A percentile compares a stretch with the other conserved stretches of the same genome.
Evolutionary conservation across 179 eudicot genomes (phyloP).

Genomic region (Beta corolliflora): DNA sequence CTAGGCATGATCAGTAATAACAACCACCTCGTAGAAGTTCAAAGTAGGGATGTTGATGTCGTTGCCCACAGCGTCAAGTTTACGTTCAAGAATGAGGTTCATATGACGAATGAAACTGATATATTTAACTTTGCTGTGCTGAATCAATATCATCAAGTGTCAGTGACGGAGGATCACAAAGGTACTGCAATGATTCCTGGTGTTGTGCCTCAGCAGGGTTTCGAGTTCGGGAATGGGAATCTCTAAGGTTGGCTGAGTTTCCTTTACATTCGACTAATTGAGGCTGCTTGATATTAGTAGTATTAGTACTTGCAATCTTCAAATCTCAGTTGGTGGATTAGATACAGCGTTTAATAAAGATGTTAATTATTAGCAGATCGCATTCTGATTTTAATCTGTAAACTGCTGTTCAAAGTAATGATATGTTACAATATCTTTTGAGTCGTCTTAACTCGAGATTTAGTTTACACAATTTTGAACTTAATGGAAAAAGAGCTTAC

Average conservation of each 20-base stretch:
- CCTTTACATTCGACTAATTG: not conserved
- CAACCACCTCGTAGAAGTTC: not conserved
- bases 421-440: not conserved
- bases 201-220: not conserved
- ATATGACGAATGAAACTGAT: not conserved
- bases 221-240: not conserved
- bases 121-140: not conserved
- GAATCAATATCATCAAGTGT: not conserved
- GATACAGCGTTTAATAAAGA: not conserved
- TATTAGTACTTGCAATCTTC: not conserved
- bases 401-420: not conserved
- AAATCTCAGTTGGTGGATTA: not conserved
- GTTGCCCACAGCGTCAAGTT: slow-evolving; percentile 5
- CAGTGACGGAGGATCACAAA: not conserved
- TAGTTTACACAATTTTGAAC: too few species aligned
- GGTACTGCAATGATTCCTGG: not conserved
- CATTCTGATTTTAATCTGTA: not conserved
- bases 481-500: too few species aligned
- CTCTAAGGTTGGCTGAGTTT: not conserved
- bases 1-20: slow-evolving; percentile 6
- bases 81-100: not conserved
- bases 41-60: not conserved
- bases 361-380: not conserved
- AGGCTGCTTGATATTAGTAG: not conserved
- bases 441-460: not conserved